Conservation (phyloP, 345 rosid genomes). For the Eucalyptus fibrosa region DNA sequence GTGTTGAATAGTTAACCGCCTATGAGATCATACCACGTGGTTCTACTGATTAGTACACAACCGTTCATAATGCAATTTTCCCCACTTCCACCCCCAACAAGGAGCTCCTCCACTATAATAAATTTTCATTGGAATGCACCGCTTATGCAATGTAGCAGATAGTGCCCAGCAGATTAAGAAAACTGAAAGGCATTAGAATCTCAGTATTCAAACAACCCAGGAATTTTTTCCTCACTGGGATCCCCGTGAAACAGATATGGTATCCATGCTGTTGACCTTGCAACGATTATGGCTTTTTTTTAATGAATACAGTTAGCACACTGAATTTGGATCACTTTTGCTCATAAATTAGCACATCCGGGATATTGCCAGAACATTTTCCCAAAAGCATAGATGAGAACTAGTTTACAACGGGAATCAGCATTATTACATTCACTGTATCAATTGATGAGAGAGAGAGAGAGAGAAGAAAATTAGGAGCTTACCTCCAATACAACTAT, state of each 20-base stretch:
- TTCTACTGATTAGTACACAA: not conserved
- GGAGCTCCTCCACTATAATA: not conserved
- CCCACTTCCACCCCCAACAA: not conserved
- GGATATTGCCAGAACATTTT: not conserved
- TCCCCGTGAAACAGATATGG: not conserved
- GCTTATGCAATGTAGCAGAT: not conserved
- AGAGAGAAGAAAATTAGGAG: not conserved
- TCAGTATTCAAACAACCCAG: not conserved
- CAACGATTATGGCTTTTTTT: not conserved
- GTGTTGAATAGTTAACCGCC: not conserved
- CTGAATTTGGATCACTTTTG: not conserved
- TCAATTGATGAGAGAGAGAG: not conserved
- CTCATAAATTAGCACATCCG: not conserved
- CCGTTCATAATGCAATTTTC: not conserved
- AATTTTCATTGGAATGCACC: not conserved
- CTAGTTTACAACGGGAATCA: not conserved
- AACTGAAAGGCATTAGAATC: not conserved
- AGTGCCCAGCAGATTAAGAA: not conserved
- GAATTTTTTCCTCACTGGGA: not conserved
- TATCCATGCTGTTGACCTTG: not conserved
- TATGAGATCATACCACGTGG: not conserved
- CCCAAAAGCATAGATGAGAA: not conserved
- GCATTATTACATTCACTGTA: not conserved
- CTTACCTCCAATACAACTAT: conserved; percentile 77
- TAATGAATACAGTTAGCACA: not conserved